Base-by-base conservation (phyloP, 768 basidiomycete species). In the Russula virescens region DNA sequence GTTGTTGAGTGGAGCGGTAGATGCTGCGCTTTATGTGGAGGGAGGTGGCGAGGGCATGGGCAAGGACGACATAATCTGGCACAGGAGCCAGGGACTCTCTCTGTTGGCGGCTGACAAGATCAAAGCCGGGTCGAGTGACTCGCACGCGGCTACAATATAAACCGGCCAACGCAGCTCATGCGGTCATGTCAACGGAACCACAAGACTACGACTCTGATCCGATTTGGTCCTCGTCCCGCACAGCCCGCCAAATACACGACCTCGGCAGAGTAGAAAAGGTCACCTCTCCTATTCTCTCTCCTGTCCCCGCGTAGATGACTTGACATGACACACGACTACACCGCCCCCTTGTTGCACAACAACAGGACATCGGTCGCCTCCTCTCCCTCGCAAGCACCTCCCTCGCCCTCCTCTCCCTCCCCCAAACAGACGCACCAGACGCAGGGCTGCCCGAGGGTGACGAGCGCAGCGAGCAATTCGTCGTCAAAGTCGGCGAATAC, bases 381-480 rank as follows among this genome's bases (percentile, higher is more conserved):
- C 80, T 93, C 55, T 80, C 84, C 21, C 75, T 91, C 25, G 90
- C 89, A 6, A 87, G 87, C 9, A 88, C 89, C 18, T 89, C 87
- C 10, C 85, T 91, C 61, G 86, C 88, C 8, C 79, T 91, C 55
- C 79, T 93, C 52, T 87, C 90, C 1, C 76, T 93, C n/a, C 90
- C 90, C 1, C 90, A 91, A 73, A 90, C 89, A 4, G 90, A 92
- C 70, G 79, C 73, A 0, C 80, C 84, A 3, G 83, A 83, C 8
- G 86, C 88, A 56, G 78, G 75, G 59, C 79, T 91, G 9, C 89
- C 89, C 3, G 86, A 88, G 68, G 90, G 89, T 45, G 90, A 87
- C 63, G 90, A 93, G 73, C 80, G 90, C 40, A 90, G 88, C 16
- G 89, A 92, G 70, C 87, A 90, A 69, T 91, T 93, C 67, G 90